Conservation (phyloP, 208 protist genomes). For the Leishmania aethiopica region DNA sequence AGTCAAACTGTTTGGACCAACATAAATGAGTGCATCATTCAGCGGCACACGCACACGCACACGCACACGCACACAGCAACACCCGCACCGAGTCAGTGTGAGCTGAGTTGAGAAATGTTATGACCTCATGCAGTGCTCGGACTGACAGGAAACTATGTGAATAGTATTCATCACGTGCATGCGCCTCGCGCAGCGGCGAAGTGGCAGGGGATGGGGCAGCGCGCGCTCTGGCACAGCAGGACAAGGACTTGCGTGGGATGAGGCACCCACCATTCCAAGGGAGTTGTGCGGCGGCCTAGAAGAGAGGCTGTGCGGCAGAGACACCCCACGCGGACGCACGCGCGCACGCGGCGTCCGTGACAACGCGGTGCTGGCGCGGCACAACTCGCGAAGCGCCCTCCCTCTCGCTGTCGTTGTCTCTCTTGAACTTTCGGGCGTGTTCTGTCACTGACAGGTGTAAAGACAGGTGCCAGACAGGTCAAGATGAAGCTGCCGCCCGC, state of each 20-base stretch:
- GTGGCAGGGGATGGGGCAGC: background rate
- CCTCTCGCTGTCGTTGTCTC: background rate
- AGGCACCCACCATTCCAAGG: constrained; percentile 6
- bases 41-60: background rate
- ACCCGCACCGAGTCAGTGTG: constrained; percentile 4
- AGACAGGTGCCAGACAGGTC: constrained; percentile 6
- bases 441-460: constrained; percentile 9
- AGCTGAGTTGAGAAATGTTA: constrained; percentile 4
- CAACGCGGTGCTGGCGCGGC: background rate
- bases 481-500: background rate
- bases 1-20: constrained; percentile 37
- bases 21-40: constrained; percentile 24
- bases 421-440: constrained; percentile 5
- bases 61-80: background rate
- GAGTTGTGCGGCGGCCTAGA: constrained; percentile 21
- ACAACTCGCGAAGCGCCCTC: constrained; percentile 4
- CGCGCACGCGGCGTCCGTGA: background rate
- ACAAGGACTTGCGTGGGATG: constrained; percentile 10
- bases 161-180: background rate
- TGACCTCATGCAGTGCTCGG: constrained; percentile 14
- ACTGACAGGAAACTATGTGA: constrained; percentile 23
- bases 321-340: background rate
- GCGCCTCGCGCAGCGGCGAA: background rate
- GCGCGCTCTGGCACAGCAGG: constrained; percentile 14
- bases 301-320: background rate